Conservation (phyloP, 2,329 filamentous ascomycete species). For the Sporothrix inflata region DNA sequence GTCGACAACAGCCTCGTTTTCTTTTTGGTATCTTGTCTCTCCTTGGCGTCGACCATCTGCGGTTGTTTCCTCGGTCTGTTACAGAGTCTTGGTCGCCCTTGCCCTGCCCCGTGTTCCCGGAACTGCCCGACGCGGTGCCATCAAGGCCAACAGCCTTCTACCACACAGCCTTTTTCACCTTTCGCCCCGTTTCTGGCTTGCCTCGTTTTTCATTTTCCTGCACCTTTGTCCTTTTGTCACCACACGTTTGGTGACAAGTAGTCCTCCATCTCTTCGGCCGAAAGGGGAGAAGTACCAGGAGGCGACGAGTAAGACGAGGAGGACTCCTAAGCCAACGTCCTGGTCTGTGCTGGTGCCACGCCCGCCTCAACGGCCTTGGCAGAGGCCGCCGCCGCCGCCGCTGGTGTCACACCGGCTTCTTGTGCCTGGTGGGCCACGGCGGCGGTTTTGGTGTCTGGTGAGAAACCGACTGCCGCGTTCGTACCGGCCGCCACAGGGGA, state of each 20-base stretch:
- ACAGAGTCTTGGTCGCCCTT: not conserved
- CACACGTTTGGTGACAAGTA: slow-evolving; percentile 23
- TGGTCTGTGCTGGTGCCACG: slow-evolving; percentile 7
- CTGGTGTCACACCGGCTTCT: slow-evolving; percentile 50
- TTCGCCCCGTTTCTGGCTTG: slow-evolving; percentile 1
- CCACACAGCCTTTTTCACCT: not conserved
- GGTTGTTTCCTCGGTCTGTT: not conserved
- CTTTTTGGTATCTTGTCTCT: not conserved
- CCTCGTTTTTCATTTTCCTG: slow-evolving; percentile 5
- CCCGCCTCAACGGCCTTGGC: slow-evolving; percentile 35
- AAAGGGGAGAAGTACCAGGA: not conserved
- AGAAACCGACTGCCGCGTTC: slow-evolving; percentile 32
- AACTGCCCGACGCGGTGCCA: not conserved
- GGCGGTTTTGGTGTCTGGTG: not conserved
- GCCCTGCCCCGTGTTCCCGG: not conserved
- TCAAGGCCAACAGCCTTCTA: no score
- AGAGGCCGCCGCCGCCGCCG: slow-evolving; percentile 37
- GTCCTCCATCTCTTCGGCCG: slow-evolving; percentile 19
- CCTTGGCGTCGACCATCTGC: not conserved
- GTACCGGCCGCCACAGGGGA: slow-evolving; percentile 15
- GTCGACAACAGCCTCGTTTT: slow-evolving; percentile 7
- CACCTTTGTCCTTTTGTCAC: not conserved
- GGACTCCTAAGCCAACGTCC: slow-evolving; percentile 14
- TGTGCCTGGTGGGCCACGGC: slow-evolving; percentile 45
- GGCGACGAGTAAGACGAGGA: not conserved